Percentiles rank a stretch among this genome's conserved stretches.
These are phyloP conservation scores for Grosmannia clavigera DNA, from an alignment of 2,329 filamentous ascomycete genomes.

Conservation along the genomic window DNA sequence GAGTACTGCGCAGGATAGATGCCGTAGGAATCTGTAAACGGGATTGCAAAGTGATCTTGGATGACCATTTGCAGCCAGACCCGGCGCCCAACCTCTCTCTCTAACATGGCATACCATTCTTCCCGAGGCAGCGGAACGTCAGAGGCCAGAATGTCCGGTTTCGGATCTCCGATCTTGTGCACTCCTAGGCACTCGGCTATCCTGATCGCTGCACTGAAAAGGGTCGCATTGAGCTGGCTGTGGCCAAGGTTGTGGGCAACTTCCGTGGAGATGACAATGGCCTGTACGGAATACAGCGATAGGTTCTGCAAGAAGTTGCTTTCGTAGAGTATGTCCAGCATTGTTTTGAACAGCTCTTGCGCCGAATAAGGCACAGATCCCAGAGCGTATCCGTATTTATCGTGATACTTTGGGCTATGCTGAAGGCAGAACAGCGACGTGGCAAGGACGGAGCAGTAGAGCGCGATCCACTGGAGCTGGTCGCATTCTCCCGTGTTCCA, in stretches of 20 bases:
- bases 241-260: constrained; percentile 24
- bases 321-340: constrained; percentile 21
- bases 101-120: constrained; percentile 8
- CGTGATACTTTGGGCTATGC: constrained; percentile 12
- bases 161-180: constrained; percentile 11
- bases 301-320: constrained; percentile 19
- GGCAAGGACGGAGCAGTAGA: constrained; percentile 16
- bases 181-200: constrained; percentile 18
- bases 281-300: constrained; percentile 21
- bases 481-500: constrained; percentile 22
- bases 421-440: constrained; percentile 13
- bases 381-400: background rate
- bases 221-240: constrained; percentile 19
- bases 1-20: constrained; percentile 22
- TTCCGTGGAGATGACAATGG: constrained; percentile 24
- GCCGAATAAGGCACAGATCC: constrained; percentile 3
- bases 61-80: constrained; percentile 25
- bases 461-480: constrained; percentile 16
- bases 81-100: constrained; percentile 21
- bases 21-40: constrained; percentile 24
- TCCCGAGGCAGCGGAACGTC: background rate
- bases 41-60: constrained; percentile 23
- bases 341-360: constrained; percentile 16
- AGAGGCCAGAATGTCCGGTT: background rate
- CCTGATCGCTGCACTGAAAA: constrained; percentile 22